phyloP scores from a whole-genome alignment of 805 yeast genomes.

The Wickerhamomyces chaumierensis region DNA sequence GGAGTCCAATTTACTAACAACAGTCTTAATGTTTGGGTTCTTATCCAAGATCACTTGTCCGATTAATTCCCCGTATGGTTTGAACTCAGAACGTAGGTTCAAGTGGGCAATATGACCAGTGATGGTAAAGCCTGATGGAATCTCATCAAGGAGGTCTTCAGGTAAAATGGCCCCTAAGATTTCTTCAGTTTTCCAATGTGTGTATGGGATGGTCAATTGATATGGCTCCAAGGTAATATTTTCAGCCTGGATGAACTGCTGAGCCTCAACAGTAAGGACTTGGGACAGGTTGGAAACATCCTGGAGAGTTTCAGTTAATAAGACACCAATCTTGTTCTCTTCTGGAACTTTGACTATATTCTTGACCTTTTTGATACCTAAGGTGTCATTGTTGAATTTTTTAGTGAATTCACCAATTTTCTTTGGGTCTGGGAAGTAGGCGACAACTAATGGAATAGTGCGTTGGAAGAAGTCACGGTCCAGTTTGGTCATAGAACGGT shows the following conservation, averaged over 20 bases:
- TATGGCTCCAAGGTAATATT: conserved; percentile 40
- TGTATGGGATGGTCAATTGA: conserved; percentile 49
- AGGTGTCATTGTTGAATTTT: conserved; percentile 42
- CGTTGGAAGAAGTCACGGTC: conserved; percentile 56
- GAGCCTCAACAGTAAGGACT: conserved; percentile 31
- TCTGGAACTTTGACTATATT: conserved; percentile 41
- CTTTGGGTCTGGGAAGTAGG: conserved; percentile 58
- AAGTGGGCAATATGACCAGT: conserved; percentile 96
- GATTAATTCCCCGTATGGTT: conserved; percentile 69
- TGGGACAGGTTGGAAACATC: conserved; percentile 25
- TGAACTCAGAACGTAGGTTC: conserved; percentile 72
- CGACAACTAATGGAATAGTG: conserved; percentile 52
- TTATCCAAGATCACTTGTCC: conserved; percentile 90
- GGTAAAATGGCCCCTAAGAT: conserved; percentile 73
- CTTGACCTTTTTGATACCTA: conserved; percentile 59
- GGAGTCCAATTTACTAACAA: conserved; percentile 81
- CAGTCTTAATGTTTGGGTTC: conserved; percentile 61
- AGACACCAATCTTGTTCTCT: conserved; percentile 28
- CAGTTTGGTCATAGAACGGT: conserved; percentile 51
- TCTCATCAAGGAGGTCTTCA: conserved; percentile 49
- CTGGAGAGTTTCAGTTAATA: conserved; percentile 43
- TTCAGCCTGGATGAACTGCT: conserved; percentile 33
- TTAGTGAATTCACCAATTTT: conserved; percentile 40
- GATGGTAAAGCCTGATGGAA: conserved; percentile 84
- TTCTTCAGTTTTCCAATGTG: conserved; percentile 86